Evolutionary conservation across 805 yeast species (phyloP).

Genomic region (Nakazawaea holstii): DNA sequence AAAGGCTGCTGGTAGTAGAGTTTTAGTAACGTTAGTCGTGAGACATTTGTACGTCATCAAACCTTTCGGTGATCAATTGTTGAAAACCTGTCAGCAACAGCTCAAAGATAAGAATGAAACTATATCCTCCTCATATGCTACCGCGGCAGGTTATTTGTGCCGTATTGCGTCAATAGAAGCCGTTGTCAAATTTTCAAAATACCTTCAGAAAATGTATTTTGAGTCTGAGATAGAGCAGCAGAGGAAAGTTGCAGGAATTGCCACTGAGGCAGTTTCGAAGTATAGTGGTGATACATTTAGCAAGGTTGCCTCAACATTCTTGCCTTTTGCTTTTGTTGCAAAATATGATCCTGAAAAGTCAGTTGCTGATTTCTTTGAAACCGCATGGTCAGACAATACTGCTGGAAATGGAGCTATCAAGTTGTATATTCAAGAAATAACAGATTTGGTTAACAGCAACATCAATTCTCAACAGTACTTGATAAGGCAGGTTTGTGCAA

Average conservation of each 20-base stretch:
- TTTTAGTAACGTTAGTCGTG: slow-evolving; percentile 58
- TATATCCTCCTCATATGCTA: slow-evolving; percentile 69
- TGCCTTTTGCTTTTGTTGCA: slow-evolving; percentile 79
- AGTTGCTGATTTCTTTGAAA: slow-evolving; percentile 44
- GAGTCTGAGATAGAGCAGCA: slow-evolving; percentile 36
- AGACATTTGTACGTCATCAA: slow-evolving; percentile 41
- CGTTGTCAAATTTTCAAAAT: slow-evolving; percentile 47
- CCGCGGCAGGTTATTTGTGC: slow-evolving; percentile 73
- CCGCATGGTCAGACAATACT: slow-evolving; percentile 74
- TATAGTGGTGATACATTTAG: slow-evolving; percentile 67
- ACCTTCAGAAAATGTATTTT: slow-evolving; percentile 53
- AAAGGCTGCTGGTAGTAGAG: slow-evolving; percentile 76
- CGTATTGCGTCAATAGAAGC: slow-evolving; percentile 52
- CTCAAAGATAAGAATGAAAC: slow-evolving; percentile 68
- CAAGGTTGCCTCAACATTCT: slow-evolving; percentile 52
- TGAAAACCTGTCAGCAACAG: slow-evolving; percentile 54
- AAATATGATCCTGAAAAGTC: slow-evolving; percentile 53
- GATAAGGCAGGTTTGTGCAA: slow-evolving; percentile 66
- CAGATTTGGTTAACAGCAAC: slow-evolving; percentile 41
- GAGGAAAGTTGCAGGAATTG: slow-evolving; percentile 50
- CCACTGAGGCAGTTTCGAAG: slow-evolving; percentile 60
- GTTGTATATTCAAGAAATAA: slow-evolving; percentile 66
- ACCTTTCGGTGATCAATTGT: slow-evolving; percentile 56
- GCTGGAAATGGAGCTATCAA: slow-evolving; percentile 72
- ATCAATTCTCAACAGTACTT: slow-evolving; percentile 55